These are phyloP conservation scores for Asterionellopsis glacialis DNA, from an alignment of 108 stramenopile genomes.

Conservation along the genomic window DNA sequence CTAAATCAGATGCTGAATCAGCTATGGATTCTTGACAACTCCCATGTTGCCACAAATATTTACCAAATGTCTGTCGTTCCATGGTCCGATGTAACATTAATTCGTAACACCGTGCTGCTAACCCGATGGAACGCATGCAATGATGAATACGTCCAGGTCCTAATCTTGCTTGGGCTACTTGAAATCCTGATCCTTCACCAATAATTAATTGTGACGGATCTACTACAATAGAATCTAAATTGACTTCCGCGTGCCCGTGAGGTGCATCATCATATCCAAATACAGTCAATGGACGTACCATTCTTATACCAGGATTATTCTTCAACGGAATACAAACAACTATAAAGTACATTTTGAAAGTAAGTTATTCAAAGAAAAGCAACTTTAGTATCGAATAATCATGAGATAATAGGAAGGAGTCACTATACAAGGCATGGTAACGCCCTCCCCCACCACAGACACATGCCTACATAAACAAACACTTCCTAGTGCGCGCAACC, in stretches of 20 bases:
- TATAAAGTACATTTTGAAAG: no score
- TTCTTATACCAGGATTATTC: slow-evolving; percentile 65
- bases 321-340: slow-evolving; percentile 14
- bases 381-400: no score
- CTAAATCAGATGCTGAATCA: slow-evolving; percentile 70
- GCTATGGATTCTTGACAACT: slow-evolving; percentile 76
- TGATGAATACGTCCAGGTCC: slow-evolving; percentile 98
- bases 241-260: slow-evolving; percentile 88
- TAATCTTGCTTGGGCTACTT: slow-evolving; percentile 91
- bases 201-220: slow-evolving; percentile 54
- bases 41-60: slow-evolving; percentile 71
- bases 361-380: no score
- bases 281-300: slow-evolving; percentile 83
- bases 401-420: no score
- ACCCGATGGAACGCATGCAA: slow-evolving; percentile 95
- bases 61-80: slow-evolving; percentile 74
- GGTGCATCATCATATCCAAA: slow-evolving; percentile 97
- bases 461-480: no score
- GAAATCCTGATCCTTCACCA: slow-evolving; percentile 91
- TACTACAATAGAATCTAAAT: slow-evolving; percentile 44
- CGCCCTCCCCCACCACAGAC: no score
- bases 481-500: no score
- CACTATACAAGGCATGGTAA: no score
- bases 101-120: slow-evolving; percentile 81
- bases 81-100: slow-evolving; percentile 74